Percentiles rank a stretch among this genome's conserved stretches.
These are phyloP conservation scores for Cornus suecica DNA, from an alignment of 148 eudicot species.

Conservation along the genomic window DNA sequence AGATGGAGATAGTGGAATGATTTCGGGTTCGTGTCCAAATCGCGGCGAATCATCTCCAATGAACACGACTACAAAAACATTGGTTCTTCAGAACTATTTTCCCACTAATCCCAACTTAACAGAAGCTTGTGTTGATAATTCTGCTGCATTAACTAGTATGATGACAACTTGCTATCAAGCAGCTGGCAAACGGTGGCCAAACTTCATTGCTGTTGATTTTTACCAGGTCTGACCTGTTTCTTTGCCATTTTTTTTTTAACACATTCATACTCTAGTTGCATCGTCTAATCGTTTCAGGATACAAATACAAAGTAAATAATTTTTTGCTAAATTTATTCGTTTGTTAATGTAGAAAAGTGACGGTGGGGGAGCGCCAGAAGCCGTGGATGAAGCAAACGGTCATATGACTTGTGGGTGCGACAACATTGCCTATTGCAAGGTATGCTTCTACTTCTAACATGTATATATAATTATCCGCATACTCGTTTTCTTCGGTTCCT, in stretches of 20 bases:
- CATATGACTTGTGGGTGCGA: slow-evolving; percentile 78
- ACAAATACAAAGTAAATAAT: not conserved
- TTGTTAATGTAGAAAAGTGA: slow-evolving; percentile 65
- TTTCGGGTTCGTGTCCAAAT: slow-evolving; percentile 58
- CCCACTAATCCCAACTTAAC: slow-evolving; percentile 59
- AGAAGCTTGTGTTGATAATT: slow-evolving; percentile 68
- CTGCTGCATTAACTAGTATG: slow-evolving; percentile 63
- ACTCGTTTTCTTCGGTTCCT: no score
- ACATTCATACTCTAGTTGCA: no score
- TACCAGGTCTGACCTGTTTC: slow-evolving; percentile 45
- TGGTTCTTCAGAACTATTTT: slow-evolving; percentile 85
- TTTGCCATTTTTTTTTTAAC: no score
- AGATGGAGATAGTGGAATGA: slow-evolving; percentile 84
- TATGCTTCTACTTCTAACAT: slow-evolving; percentile 15
- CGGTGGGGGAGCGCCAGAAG: slow-evolving; percentile 96
- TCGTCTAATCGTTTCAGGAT: no score
- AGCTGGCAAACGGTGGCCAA: slow-evolving; percentile 83
- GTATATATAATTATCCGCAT: no score
- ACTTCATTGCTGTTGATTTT: slow-evolving; percentile 92
- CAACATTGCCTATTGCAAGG: slow-evolving; percentile 93
- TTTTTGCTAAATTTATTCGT: slow-evolving; percentile 1
- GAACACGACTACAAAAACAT: slow-evolving; percentile 49
- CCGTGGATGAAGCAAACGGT: slow-evolving; percentile 85
- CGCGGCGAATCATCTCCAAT: slow-evolving; percentile 68
- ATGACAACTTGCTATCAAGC: slow-evolving; percentile 61